phyloP scores from a whole-genome alignment of 2,329 filamentous ascomycete species.

The Drechslerella coelobrocha region DNA sequence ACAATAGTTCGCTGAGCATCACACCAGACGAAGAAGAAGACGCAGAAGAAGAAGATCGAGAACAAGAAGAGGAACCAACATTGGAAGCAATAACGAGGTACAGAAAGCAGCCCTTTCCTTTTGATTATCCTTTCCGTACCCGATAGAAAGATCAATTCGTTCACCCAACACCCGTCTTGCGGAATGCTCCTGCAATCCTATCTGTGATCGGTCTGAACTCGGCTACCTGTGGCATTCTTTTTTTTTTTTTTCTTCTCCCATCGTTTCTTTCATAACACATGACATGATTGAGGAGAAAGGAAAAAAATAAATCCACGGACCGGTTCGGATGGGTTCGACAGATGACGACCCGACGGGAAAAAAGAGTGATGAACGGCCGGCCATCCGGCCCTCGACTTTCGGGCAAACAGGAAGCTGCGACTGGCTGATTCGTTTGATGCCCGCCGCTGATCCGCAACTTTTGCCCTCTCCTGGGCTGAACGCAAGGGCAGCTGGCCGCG shows the following conservation, averaged over 20 bases:
- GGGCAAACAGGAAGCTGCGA: background rate
- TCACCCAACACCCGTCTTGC: background rate
- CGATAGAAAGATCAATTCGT: background rate
- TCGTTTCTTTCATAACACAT: conserved; percentile 31
- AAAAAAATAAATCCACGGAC: conserved; percentile 10
- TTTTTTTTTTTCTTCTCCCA: background rate
- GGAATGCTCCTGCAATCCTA: background rate
- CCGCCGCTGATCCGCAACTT: background rate
- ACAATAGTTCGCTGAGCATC: conserved; percentile 20
- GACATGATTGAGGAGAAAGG: conserved; percentile 8
- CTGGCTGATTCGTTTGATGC: background rate
- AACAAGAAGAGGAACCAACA: conserved; percentile 18
- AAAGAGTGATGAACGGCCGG: conserved; percentile 2
- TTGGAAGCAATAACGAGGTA: conserved; percentile 30
- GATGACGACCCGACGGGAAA: conserved; percentile 22
- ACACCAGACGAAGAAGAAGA: conserved; percentile 30
- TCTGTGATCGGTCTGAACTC: background rate
- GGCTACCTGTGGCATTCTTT: background rate
- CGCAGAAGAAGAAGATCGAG: background rate
- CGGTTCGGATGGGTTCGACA: conserved; percentile 34
- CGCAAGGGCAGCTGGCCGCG: background rate
- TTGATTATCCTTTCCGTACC: background rate
- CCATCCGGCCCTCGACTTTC: background rate
- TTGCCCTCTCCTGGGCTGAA: background rate
- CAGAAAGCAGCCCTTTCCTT: conserved; percentile 5